These are phyloP conservation scores for Teunomyces pallodes DNA, from an alignment of 805 yeast genomes.

Conservation along the genomic window DNA sequence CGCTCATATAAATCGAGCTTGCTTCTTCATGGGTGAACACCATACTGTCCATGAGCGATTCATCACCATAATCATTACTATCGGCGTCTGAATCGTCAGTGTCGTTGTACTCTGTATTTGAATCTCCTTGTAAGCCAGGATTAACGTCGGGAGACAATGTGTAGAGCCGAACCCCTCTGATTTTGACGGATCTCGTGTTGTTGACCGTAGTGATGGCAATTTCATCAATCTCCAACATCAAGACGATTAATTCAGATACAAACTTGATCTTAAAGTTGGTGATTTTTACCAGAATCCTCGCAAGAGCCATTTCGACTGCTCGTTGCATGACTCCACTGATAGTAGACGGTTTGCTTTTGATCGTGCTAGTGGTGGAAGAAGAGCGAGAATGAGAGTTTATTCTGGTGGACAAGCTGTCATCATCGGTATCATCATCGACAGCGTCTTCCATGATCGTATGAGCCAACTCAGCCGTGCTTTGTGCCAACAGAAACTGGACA, in stretches of 20 bases:
- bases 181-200: slow-evolving; percentile 42
- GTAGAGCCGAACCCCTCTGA: slow-evolving; percentile 39
- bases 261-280: slow-evolving; percentile 47
- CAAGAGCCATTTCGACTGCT: slow-evolving; percentile 66
- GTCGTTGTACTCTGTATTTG: background rate
- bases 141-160: slow-evolving; percentile 41
- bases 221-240: slow-evolving; percentile 30
- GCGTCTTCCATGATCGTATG: slow-evolving; percentile 42
- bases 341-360: slow-evolving; percentile 29
- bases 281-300: slow-evolving; percentile 55
- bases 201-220: slow-evolving; percentile 39
- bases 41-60: slow-evolving; percentile 54
- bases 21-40: slow-evolving; percentile 69
- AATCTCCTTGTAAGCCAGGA: slow-evolving; percentile 22
- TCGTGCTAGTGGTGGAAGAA: slow-evolving; percentile 14
- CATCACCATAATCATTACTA: slow-evolving; percentile 19
- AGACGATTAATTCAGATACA: slow-evolving; percentile 43
- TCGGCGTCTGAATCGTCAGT: slow-evolving; percentile 6
- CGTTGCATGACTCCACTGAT: slow-evolving; percentile 57
- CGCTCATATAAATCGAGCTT: slow-evolving; percentile 78
- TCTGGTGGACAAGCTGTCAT: slow-evolving; percentile 6
- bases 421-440: slow-evolving; percentile 12
- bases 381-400: slow-evolving; percentile 7
- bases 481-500: slow-evolving; percentile 55
- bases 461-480: slow-evolving; percentile 74